Evolutionary conservation across 1,284 basidiomycete species (phyloP).

Genomic region (Cryptococcus wingfieldii): DNA sequence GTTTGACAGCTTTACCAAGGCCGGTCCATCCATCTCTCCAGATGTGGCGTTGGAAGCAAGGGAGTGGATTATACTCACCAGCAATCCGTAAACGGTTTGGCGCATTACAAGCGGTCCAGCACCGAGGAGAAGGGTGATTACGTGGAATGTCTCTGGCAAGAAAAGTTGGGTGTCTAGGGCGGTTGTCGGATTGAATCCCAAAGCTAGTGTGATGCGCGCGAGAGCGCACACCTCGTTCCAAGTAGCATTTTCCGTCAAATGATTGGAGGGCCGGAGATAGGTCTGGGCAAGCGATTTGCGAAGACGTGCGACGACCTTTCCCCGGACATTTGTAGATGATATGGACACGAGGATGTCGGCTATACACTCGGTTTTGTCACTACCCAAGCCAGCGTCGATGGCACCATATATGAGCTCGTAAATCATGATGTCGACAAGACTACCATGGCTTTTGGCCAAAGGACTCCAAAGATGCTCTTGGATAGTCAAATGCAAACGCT

Average conservation of each 20-base stretch:
- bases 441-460: slow-evolving; percentile 63
- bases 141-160: slow-evolving; percentile 74
- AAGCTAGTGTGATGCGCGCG: slow-evolving; percentile 65
- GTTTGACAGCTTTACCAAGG: slow-evolving; percentile 55
- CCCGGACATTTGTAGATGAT: slow-evolving; percentile 70
- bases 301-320: slow-evolving; percentile 68
- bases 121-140: slow-evolving; percentile 68
- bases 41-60: slow-evolving; percentile 44
- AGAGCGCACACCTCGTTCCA: slow-evolving; percentile 82
- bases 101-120: slow-evolving; percentile 69
- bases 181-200: slow-evolving; percentile 64
- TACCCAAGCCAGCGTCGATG: slow-evolving; percentile 72
- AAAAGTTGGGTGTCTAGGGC: slow-evolving; percentile 67
- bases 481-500: slow-evolving; percentile 62
- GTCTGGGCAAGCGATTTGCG: slow-evolving; percentile 75
- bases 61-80: slow-evolving; percentile 74
- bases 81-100: slow-evolving; percentile 71
- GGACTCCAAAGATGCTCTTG: slow-evolving; percentile 73
- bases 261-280: slow-evolving; percentile 59
- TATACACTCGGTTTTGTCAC: slow-evolving; percentile 67
- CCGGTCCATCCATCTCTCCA: slow-evolving; percentile 35
- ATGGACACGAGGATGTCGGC: slow-evolving; percentile 69
- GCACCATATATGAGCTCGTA: slow-evolving; percentile 75
- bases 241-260: slow-evolving; percentile 65
- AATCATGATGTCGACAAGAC: slow-evolving; percentile 64